These are phyloP conservation scores for Candida oleophila DNA, from an alignment of 805 yeast species.

Conservation along the genomic window DNA sequence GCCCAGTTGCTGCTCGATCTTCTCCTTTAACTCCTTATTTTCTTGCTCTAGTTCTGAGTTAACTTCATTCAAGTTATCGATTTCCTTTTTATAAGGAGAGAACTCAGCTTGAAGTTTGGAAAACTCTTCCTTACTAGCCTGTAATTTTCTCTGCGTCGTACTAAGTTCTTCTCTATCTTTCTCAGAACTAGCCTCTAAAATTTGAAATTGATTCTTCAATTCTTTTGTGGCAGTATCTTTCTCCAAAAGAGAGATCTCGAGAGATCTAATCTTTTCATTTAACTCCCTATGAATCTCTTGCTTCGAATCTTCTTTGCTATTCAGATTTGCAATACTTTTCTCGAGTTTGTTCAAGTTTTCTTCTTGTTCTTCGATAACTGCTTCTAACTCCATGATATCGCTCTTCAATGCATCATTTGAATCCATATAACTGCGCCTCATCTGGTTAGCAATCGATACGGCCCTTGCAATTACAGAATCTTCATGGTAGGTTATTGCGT, in stretches of 20 bases:
- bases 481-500: too few species aligned
- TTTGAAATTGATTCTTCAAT: too few species aligned
- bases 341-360: background rate
- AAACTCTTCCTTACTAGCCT: background rate
- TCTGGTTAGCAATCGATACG: background rate
- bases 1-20: background rate
- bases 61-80: background rate
- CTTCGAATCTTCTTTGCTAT: background rate
- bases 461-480: background rate
- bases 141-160: background rate
- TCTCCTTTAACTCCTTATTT: background rate
- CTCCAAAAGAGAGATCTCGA: too few species aligned
- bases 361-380: background rate
- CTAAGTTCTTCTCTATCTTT: background rate
- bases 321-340: too few species aligned
- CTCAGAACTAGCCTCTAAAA: too few species aligned
- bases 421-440: background rate
- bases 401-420: background rate
- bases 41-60: background rate
- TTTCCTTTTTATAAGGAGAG: background rate
- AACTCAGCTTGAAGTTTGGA: background rate
- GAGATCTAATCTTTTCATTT: background rate
- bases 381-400: background rate
- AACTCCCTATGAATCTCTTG: background rate
- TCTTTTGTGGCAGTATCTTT: too few species aligned